phyloP scores from a whole-genome alignment of 805 yeast species.

The Kurtzmaniella fragi region DNA sequence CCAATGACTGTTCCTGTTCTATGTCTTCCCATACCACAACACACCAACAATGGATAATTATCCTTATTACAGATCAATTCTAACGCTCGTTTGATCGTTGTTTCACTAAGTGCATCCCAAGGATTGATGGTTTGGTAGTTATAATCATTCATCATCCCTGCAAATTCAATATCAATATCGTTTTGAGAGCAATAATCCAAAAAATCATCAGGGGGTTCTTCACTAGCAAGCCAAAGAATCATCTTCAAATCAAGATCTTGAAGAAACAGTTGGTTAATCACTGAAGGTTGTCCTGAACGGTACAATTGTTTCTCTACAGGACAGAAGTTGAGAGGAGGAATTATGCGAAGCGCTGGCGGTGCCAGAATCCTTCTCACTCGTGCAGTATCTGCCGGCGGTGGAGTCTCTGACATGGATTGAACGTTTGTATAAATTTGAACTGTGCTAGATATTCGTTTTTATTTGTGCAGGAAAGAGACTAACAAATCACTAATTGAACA shows the following conservation, averaged over 20 bases:
- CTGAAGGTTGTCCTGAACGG: constrained; percentile 91
- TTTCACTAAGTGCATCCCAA: constrained; percentile 92
- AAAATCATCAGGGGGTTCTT: constrained; percentile 89
- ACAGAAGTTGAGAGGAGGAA: constrained; percentile 93
- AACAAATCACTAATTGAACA: no score
- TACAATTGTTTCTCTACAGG: constrained; percentile 88
- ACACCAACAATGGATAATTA: constrained; percentile 82
- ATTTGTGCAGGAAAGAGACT: no score
- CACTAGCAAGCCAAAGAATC: constrained; percentile 91
- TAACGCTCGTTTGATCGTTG: constrained; percentile 72
- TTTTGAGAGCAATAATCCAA: constrained; percentile 73
- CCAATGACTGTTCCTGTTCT: constrained; percentile 97
- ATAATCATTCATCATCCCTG: constrained; percentile 70
- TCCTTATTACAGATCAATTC: constrained; percentile 65
- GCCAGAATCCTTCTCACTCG: constrained; percentile 9
- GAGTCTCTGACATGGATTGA: no score
- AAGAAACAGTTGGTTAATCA: constrained; percentile 85
- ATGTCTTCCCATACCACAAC: constrained; percentile 99
- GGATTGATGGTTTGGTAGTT: constrained; percentile 56
- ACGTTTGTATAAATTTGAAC: no score
- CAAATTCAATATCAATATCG: constrained; percentile 73
- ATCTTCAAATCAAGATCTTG: constrained; percentile 69
- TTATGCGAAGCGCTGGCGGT: constrained; percentile 65
- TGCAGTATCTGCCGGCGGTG: no score
- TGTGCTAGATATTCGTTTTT: no score